Evolutionary conservation across 163 green algal species (phyloP).

Genomic region (Volvox carteri): DNA sequence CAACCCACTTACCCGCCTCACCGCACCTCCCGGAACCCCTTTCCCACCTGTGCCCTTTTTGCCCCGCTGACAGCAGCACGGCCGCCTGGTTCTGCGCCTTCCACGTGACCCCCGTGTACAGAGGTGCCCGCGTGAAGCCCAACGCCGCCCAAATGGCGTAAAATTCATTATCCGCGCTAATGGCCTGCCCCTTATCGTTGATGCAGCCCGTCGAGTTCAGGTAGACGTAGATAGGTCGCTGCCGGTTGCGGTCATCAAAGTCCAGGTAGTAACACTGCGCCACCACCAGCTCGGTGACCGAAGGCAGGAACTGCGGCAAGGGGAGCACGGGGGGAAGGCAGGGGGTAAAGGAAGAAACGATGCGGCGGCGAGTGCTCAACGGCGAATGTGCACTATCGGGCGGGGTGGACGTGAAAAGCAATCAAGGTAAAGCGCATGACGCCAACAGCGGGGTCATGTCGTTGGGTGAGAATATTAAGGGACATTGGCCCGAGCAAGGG

Average conservation of each 20-base stretch:
- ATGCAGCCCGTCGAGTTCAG: constrained; percentile 80
- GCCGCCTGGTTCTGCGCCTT: constrained; percentile 80
- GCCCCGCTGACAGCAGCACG: constrained; percentile 72
- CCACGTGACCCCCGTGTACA: constrained; percentile 79
- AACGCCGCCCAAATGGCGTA: constrained; percentile 79
- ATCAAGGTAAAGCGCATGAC: no score
- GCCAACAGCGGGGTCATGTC: no score
- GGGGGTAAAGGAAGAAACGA: background rate
- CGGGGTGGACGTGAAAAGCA: no score
- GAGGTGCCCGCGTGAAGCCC: constrained; percentile 75
- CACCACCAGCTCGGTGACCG: constrained; percentile 81
- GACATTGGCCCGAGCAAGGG: no score
- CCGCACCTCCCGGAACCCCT: no score
- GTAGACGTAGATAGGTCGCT: constrained; percentile 80
- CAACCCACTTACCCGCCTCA: no score
- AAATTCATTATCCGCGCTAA: constrained; percentile 76
- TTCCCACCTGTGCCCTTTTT: constrained; percentile 74
- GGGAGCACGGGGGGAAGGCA: background rate
- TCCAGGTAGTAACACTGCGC: constrained; percentile 81
- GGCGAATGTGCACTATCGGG: no score
- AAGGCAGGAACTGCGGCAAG: constrained; percentile 81
- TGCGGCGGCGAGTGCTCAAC: no score
- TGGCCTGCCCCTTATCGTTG: constrained; percentile 72
- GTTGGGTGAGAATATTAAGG: no score
- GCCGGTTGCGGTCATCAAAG: constrained; percentile 74